Percentiles rank a stretch among this genome's conserved stretches.
phyloP scores from a whole-genome alignment of 345 rosid species.

The Aurinia saxatilis region DNA sequence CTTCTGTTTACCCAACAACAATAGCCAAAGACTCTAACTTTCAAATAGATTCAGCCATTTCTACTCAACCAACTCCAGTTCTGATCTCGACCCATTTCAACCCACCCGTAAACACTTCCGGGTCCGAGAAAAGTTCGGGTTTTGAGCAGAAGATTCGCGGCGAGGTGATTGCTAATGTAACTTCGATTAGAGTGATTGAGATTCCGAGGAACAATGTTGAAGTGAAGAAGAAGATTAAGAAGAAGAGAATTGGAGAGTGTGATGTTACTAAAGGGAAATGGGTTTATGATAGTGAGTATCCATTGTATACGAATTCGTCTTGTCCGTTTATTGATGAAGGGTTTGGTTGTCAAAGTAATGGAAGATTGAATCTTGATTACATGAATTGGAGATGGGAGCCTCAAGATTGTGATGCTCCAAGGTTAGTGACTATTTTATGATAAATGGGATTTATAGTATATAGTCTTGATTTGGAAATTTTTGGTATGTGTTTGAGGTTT shows the following conservation, averaged over 20 bases:
- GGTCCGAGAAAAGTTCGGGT: conserved; percentile 29
- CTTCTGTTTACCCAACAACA: conserved; percentile 25
- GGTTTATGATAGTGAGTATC: conserved; percentile 69
- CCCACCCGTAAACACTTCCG: conserved; percentile 34
- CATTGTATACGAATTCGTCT: conserved; percentile 63
- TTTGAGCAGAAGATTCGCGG: conserved; percentile 16
- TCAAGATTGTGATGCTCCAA: conserved; percentile 63
- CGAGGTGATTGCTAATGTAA: conserved; percentile 17
- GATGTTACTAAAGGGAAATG: conserved; percentile 73
- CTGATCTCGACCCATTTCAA: conserved; percentile 30
- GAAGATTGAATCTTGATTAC: conserved; percentile 59
- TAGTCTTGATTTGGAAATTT: conserved; percentile 8
- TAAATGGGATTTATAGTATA: not conserved
- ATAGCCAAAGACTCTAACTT: not conserved
- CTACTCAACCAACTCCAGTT: conserved; percentile 22
- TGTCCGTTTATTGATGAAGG: conserved; percentile 95
- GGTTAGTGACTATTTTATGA: conserved; percentile 33
- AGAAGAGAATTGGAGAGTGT: conserved; percentile 33
- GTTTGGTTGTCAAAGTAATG: conserved; percentile 72
- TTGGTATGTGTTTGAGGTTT: conserved; percentile 1
- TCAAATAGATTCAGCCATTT: conserved; percentile 21
- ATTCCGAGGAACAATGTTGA: conserved; percentile 25
- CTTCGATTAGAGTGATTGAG: conserved; percentile 24
- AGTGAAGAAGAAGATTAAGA: conserved; percentile 33
- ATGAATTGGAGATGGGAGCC: conserved; percentile 90